A percentile compares a stretch with the other conserved stretches of the same genome.
These are phyloP conservation scores for Cicer arietinum DNA, from an alignment of 306 rosid genomes.

Conservation along the genomic window DNA sequence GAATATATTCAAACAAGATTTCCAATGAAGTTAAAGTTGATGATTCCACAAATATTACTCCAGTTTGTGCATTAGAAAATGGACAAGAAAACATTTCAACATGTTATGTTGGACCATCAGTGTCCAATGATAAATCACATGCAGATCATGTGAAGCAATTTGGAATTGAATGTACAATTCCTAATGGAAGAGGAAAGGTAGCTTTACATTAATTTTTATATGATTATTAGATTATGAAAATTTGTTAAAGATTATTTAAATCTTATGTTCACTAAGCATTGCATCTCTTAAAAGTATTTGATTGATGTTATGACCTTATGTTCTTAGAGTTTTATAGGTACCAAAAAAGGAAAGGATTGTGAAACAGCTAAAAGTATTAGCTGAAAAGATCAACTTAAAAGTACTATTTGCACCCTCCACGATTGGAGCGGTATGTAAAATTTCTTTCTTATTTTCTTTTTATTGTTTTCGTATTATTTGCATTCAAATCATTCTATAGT, in stretches of 20 bases:
- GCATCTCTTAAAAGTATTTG: not conserved
- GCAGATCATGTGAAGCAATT: conserved; percentile 37
- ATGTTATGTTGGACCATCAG: conserved; percentile 23
- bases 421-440: conserved; percentile 42
- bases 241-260: too few species aligned
- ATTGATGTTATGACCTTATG: conserved; percentile 26
- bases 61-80: conserved; percentile 31
- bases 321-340: conserved; percentile 42
- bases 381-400: conserved; percentile 41
- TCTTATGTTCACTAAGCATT: not conserved
- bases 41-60: not conserved
- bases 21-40: conserved; percentile 30
- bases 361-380: conserved; percentile 25
- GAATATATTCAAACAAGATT: conserved; percentile 39
- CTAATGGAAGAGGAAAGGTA: conserved; percentile 38
- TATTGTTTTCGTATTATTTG: not conserved
- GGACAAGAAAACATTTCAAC: conserved; percentile 38
- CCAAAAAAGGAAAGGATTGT: conserved; percentile 19
- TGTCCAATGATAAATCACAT: conserved; percentile 16
- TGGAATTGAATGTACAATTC: conserved; percentile 42
- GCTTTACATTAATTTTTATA: not conserved
- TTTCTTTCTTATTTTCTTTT: not conserved
- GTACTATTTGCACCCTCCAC: conserved; percentile 49
- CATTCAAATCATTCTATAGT: not conserved
- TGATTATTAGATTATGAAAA: not conserved